Evolutionary conservation across 2,329 filamentous ascomycete species (phyloP).

Genomic region (Sporothrix pseudoabietina): DNA sequence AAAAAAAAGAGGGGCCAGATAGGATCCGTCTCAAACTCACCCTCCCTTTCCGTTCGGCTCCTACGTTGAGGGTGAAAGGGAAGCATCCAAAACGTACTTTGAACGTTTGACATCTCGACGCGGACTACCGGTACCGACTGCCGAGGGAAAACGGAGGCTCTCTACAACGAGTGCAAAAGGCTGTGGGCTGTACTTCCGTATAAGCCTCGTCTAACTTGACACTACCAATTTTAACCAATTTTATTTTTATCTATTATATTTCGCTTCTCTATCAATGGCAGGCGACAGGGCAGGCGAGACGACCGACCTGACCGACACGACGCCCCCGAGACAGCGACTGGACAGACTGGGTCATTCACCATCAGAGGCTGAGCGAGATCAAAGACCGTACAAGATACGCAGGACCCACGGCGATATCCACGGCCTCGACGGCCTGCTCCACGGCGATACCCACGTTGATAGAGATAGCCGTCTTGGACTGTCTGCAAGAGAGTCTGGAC

Average conservation of each 20-base stretch:
- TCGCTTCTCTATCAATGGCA: constrained; percentile 10
- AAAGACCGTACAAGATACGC: constrained; percentile 12
- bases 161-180: neutral
- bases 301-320: constrained; percentile 8
- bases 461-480: neutral
- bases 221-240: neutral
- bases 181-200: neutral
- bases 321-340: constrained; percentile 8
- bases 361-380: neutral
- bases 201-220: constrained; percentile 13
- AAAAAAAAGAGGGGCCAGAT: constrained; percentile 23
- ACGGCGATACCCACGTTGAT: neutral
- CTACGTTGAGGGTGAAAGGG: neutral
- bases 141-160: constrained; percentile 6
- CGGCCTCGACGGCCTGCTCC: constrained; percentile 16
- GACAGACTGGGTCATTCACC: neutral
- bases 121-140: constrained; percentile 14
- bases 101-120: neutral
- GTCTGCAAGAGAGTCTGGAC: neutral
- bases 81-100: neutral
- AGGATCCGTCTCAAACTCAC: constrained; percentile 7
- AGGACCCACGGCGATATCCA: constrained; percentile 24
- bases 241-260: constrained; percentile 13
- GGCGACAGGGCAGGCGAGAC: constrained; percentile 13
- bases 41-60: constrained; percentile 5